A percentile compares a stretch with the other conserved stretches of the same genome.
phyloP scores from a whole-genome alignment of 306 rosid species.

The Quercus berberidifolia region DNA sequence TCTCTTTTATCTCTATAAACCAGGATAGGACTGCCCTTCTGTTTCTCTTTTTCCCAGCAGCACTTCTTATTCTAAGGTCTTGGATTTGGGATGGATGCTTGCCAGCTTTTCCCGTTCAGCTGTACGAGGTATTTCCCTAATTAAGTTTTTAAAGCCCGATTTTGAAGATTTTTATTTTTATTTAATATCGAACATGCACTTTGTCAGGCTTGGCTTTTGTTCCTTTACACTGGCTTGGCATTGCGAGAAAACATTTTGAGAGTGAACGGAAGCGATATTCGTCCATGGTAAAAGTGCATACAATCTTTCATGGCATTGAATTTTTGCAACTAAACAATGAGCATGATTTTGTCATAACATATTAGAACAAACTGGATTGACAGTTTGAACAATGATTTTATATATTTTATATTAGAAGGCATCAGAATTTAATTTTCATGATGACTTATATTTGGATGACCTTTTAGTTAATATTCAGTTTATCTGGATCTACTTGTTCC shows the following conservation, averaged over 20 bases:
- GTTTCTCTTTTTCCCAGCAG: constrained; percentile 79
- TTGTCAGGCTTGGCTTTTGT: constrained; percentile 89
- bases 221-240: constrained; percentile 93
- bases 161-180: too few species aligned
- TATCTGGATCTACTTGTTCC: too few species aligned
- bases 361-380: too few species aligned
- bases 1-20: constrained; percentile 11
- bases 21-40: constrained; percentile 97
- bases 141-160: not conserved
- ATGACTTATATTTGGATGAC: too few species aligned
- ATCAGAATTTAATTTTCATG: too few species aligned
- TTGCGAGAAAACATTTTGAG: constrained; percentile 93
- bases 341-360: too few species aligned
- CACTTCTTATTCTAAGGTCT: constrained; percentile 73
- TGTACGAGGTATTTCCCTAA: constrained; percentile 62
- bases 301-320: not conserved
- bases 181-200: too few species aligned
- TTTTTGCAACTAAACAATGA: not conserved
- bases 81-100: constrained; percentile 95
- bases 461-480: too few species aligned
- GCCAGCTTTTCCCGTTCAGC: constrained; percentile 95
- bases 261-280: constrained; percentile 95
- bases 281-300: constrained; percentile 64
- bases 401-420: too few species aligned
- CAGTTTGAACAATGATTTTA: too few species aligned